Percentiles rank a stretch among this genome's conserved stretches.
Conservation (phyloP, 2,329 filamentous ascomycete genomes). For the Ceratocystis smalleyi region DNA sequence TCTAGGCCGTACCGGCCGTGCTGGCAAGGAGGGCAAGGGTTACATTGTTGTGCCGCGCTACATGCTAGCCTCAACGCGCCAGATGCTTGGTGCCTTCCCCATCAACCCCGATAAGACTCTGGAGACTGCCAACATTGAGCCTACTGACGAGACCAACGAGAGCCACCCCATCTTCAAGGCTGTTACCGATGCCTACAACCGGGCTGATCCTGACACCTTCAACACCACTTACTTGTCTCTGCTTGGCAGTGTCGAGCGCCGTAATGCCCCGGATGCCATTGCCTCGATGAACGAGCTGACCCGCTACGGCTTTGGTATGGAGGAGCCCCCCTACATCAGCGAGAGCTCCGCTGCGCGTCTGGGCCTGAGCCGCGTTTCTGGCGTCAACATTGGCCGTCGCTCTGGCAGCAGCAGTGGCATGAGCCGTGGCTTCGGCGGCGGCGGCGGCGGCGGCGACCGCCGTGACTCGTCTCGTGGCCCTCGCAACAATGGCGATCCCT, state of each 20-base stretch:
- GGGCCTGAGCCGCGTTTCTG: conserved; percentile 22
- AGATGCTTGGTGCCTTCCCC: conserved; percentile 42
- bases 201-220: conserved; percentile 25
- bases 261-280: conserved; percentile 28
- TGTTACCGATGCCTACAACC: conserved; percentile 20
- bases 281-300: conserved; percentile 40
- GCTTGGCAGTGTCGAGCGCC: conserved; percentile 35
- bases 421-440: conserved; percentile 12
- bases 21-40: conserved; percentile 55
- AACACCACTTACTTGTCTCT: conserved; percentile 38
- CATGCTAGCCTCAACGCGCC: conserved; percentile 35
- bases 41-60: conserved; percentile 47
- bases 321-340: conserved; percentile 29
- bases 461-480: conserved; percentile 3
- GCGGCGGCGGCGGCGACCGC: conserved; percentile 11
- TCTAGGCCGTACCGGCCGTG: conserved; percentile 60
- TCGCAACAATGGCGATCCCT: conserved; percentile 7
- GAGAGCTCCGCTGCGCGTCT: conserved; percentile 22
- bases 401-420: not conserved
- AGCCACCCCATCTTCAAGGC: conserved; percentile 27
- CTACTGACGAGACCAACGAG: conserved; percentile 11
- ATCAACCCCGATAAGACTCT: conserved; percentile 41
- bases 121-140: conserved; percentile 27
- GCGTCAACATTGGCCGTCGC: conserved; percentile 25
- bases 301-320: conserved; percentile 36